phyloP scores from a whole-genome alignment of 305 asterid genomes.

The Fraxinus velutina region DNA sequence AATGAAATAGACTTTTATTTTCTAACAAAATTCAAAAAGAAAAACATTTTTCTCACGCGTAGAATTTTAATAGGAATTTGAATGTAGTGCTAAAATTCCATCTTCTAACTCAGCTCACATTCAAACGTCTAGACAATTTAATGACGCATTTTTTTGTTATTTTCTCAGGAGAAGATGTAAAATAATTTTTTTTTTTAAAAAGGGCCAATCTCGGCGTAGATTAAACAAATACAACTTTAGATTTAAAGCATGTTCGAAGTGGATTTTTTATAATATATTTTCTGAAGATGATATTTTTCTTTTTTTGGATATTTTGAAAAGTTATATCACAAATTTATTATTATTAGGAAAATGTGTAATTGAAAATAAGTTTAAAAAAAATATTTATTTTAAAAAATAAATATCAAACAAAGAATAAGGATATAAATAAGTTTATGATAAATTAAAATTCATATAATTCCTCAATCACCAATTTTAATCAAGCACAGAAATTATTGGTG shows the following conservation, averaged over 20 bases:
- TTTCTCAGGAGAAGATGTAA: no score
- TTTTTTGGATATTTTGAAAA: no score
- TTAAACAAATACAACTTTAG: background rate
- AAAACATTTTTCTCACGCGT: no score
- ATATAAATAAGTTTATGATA: background rate
- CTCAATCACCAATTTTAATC: background rate
- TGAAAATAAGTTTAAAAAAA: background rate
- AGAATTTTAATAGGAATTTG: background rate
- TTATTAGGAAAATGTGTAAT: background rate
- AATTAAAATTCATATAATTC: background rate
- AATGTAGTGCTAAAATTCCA: no score
- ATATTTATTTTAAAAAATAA: background rate
- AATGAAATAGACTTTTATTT: no score
- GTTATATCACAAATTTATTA: no score
- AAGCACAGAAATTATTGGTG: background rate
- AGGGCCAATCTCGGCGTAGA: background rate
- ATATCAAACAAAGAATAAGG: background rate
- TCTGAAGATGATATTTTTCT: no score
- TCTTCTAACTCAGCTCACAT: no score
- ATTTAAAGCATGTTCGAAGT: background rate
- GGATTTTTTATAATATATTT: no score
- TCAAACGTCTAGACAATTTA: no score
- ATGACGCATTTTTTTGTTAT: background rate
- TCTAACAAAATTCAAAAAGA: background rate
- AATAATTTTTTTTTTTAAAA: no score